Evolutionary conservation across 495 filamentous ascomycete species (phyloP), one percentile per base, ranked within the genome.

Genomic region (Friedmanniomyces simplex): DNA sequence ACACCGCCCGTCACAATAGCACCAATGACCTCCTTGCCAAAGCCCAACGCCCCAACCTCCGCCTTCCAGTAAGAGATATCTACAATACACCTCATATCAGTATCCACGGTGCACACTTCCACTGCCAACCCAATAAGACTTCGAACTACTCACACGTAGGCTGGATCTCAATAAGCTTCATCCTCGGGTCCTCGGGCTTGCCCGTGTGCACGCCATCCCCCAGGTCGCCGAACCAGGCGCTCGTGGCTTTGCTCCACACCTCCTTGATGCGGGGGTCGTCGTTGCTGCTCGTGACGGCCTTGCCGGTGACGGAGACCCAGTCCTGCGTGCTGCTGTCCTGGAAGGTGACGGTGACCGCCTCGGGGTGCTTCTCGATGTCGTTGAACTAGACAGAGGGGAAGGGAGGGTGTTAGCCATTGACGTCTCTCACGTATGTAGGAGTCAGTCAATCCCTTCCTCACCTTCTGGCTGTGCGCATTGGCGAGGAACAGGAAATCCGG

Each of bases 141-240:
- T n/a, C n/a, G n/a, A n/a, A n/a, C n/a, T 4, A 41, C 55, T 26
- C n/a, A 58, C 55, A 68, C 46, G 61, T 67, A 56, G 39, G 14
- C 39, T 43, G 39, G 18, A 43, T 43, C 63, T 71, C 68, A 43
- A 69, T 71, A n/a, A 69, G 49, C 24, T 59, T 67, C 66, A 74
- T 73, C 13, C 73, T 51, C 20, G 73, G 73, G 56, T 76, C 73
- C 5, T 73, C 67, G 0, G 67, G 49, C 13, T 45, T 62, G 2
- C 71, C 73, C 34, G 60, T 68, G 46, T 76, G 73, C 30, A 67
- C 66, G 21, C 73, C 73, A 59, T 75, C 73, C 3, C 72, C 72
- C 34, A 76, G 54, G 61, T 76, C 72, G 3, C 73, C 73, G 43
- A 75, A 76, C 73, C 73, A 76, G 1, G 72, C 73, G 12, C 54